phyloP scores from a whole-genome alignment of 192 early-diverging fungal species.

The Podila horticola region DNA sequence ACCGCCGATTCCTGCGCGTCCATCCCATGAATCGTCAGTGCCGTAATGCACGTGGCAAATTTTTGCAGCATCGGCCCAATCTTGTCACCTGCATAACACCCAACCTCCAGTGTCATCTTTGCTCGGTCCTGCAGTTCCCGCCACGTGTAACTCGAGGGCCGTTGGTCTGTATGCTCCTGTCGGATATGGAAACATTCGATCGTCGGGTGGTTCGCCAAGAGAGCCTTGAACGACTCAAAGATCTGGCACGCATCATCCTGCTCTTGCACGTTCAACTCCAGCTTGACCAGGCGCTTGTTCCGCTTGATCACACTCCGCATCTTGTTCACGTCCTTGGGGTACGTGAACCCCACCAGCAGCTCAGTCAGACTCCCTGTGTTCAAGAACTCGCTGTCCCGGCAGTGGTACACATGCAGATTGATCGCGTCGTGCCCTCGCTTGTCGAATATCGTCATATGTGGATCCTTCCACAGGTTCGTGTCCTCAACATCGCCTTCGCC shows the following conservation, averaged over 20 bases:
- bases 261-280: slow-evolving; percentile 16
- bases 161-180: slow-evolving; percentile 13
- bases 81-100: slow-evolving; percentile 31
- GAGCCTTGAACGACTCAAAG: slow-evolving; percentile 42
- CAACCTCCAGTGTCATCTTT: slow-evolving; percentile 35
- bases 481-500: slow-evolving; percentile 15
- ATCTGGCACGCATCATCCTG: slow-evolving; percentile 40
- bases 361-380: slow-evolving; percentile 18
- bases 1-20: slow-evolving; percentile 26
- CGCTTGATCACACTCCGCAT: slow-evolving; percentile 40
- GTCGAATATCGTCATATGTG: no score
- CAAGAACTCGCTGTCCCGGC: slow-evolving; percentile 7
- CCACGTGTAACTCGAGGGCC: slow-evolving; percentile 30
- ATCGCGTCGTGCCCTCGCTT: slow-evolving; percentile 2
- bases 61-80: slow-evolving; percentile 41
- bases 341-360: slow-evolving; percentile 17
- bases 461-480: no score
- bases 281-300: slow-evolving; percentile 8
- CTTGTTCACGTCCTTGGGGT: slow-evolving; percentile 25
- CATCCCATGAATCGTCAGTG: slow-evolving; percentile 23
- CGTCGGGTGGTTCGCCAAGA: slow-evolving; percentile 22
- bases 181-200: slow-evolving; percentile 18
- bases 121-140: slow-evolving; percentile 23
- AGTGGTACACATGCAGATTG: slow-evolving; percentile 8
- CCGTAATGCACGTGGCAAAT: slow-evolving; percentile 22